Conservation (phyloP, 2,329 filamentous ascomycete species). For the Botryosphaeria dothidea region DNA sequence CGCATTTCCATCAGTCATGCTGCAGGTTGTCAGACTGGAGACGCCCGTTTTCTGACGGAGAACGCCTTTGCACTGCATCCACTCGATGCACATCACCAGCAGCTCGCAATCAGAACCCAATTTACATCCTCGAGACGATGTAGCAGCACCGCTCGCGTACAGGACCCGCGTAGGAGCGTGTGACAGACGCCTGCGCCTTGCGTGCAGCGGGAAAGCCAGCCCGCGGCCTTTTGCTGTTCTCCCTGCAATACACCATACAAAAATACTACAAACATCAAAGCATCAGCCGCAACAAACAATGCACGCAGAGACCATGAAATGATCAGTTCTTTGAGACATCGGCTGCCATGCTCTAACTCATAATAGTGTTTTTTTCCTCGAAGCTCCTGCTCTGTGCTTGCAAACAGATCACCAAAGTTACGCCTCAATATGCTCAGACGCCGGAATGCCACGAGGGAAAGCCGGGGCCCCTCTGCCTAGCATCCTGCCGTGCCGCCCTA, state of each 20-base stretch:
- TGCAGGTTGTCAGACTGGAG: neutral
- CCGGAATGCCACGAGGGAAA: neutral
- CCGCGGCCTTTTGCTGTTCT: neutral
- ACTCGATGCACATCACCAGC: slow-evolving; percentile 9
- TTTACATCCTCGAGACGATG: neutral
- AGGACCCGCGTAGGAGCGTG: neutral
- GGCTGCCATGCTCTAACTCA: neutral
- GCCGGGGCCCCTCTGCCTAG: neutral
- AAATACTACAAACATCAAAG: neutral
- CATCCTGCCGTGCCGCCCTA: neutral
- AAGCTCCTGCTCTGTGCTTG: neutral
- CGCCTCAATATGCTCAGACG: neutral
- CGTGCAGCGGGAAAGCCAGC: neutral
- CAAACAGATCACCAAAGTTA: neutral
- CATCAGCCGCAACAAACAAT: neutral
- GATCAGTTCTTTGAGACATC: neutral
- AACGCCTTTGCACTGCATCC: neutral
- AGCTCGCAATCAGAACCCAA: slow-evolving; percentile 1
- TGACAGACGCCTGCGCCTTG: neutral
- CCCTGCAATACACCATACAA: neutral
- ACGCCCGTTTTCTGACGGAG: neutral
- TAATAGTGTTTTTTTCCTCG: neutral
- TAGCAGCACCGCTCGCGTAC: neutral
- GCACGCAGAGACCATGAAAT: neutral
- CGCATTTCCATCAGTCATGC: neutral